Conservation (phyloP, 805 yeast genomes). For the Ogataea angusta region DNA sequence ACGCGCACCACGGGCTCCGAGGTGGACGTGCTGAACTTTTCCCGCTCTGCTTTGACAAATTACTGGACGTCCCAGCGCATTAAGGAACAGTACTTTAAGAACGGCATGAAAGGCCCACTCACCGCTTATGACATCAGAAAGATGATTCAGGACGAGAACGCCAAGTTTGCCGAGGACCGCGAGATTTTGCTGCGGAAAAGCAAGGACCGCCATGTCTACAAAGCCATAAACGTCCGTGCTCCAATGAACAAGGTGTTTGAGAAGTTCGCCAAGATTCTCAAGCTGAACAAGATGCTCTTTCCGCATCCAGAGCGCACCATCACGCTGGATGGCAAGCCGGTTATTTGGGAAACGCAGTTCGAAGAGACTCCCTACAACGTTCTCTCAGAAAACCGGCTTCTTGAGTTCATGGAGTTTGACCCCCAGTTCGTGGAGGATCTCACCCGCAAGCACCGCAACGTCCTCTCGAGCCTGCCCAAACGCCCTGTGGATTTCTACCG, state of each 20-base stretch:
- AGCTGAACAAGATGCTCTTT: slow-evolving; percentile 14
- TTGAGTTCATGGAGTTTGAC: slow-evolving; percentile 25
- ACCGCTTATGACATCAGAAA: slow-evolving; percentile 14
- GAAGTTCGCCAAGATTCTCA: slow-evolving; percentile 12
- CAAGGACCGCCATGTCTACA: background rate
- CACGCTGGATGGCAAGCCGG: slow-evolving; percentile 21
- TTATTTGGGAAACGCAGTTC: slow-evolving; percentile 21
- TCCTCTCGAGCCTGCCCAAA: slow-evolving; percentile 46
- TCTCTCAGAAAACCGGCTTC: slow-evolving; percentile 12
- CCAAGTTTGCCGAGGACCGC: slow-evolving; percentile 12
- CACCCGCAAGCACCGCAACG: slow-evolving; percentile 43
- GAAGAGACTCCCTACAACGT: slow-evolving; percentile 17
- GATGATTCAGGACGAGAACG: slow-evolving; percentile 13
- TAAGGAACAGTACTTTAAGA: slow-evolving; percentile 14
- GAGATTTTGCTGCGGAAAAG: slow-evolving; percentile 2
- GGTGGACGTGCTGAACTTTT: slow-evolving; percentile 4
- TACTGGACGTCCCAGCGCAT: slow-evolving; percentile 7
- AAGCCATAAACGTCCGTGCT: slow-evolving; percentile 9
- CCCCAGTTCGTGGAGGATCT: slow-evolving; percentile 44
- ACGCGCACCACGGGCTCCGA: slow-evolving; percentile 5
- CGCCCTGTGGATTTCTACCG: slow-evolving; percentile 22
- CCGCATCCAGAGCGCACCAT: slow-evolving; percentile 21
- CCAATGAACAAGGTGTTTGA: slow-evolving; percentile 9
- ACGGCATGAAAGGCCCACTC: slow-evolving; percentile 11
- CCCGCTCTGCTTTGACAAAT: slow-evolving; percentile 5